Evolutionary conservation across 2,329 filamentous ascomycete species (phyloP).

Genomic region (Xylariaceae sp.): DNA sequence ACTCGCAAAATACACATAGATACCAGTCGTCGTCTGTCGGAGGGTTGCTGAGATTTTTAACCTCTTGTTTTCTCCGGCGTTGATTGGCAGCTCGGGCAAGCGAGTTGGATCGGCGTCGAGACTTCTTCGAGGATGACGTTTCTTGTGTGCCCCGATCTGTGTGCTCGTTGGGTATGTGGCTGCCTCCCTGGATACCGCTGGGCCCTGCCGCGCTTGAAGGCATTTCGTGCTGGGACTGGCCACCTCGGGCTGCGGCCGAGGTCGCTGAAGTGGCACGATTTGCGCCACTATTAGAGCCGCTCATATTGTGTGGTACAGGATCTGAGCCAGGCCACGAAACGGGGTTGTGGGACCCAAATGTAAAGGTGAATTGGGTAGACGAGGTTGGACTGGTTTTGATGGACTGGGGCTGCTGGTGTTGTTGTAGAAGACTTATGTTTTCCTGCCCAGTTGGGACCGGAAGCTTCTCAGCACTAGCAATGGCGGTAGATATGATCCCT

Average conservation of each 20-base stretch:
- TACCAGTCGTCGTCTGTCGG: slow-evolving; percentile 71
- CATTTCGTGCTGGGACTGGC: slow-evolving; percentile 16
- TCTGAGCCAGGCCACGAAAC: slow-evolving; percentile 67
- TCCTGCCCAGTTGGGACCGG: slow-evolving; percentile 65
- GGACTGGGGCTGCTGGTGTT: slow-evolving; percentile 66
- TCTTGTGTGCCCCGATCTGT: slow-evolving; percentile 37
- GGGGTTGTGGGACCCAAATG: slow-evolving; percentile 84
- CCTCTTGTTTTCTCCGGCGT: slow-evolving; percentile 72
- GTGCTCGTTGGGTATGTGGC: slow-evolving; percentile 26
- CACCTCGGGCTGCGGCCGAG: slow-evolving; percentile 9
- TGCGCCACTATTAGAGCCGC: slow-evolving; percentile 18
- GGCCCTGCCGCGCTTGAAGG: slow-evolving; percentile 13
- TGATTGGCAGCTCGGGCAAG: slow-evolving; percentile 72
- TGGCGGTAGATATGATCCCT: slow-evolving; percentile 88
- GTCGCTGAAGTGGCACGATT: slow-evolving; percentile 18
- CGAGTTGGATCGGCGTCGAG: slow-evolving; percentile 65
- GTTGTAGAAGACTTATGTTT: slow-evolving; percentile 73
- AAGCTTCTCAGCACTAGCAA: slow-evolving; percentile 78
- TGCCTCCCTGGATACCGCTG: slow-evolving; percentile 13
- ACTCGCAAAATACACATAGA: slow-evolving; percentile 98
- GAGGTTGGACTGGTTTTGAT: slow-evolving; percentile 58
- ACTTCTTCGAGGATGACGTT: slow-evolving; percentile 48
- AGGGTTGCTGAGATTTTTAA: slow-evolving; percentile 71
- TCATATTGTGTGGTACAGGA: slow-evolving; percentile 30
- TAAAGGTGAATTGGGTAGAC: slow-evolving; percentile 93